A percentile compares a stretch with the other conserved stretches of the same genome.
phyloP scores from a whole-genome alignment of 257 asterid species.

The Hygrophila difformis region DNA sequence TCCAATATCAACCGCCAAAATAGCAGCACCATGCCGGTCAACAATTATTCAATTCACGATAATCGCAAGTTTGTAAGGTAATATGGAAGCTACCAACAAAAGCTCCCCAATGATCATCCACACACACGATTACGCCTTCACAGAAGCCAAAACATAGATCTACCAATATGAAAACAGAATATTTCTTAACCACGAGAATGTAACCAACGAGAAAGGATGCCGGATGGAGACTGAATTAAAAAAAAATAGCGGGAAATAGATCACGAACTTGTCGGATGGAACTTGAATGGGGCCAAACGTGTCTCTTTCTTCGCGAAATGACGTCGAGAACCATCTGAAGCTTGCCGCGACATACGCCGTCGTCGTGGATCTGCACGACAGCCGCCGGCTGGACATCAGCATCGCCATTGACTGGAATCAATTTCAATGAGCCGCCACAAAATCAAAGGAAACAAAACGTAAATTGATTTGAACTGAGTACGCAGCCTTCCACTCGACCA shows the following conservation, averaged over 20 bases:
- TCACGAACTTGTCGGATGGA: conserved; percentile 55
- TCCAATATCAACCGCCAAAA: too few species aligned
- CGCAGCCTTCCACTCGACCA: conserved; percentile 12
- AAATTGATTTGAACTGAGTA: neutral
- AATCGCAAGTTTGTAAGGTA: too few species aligned
- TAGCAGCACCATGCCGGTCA: too few species aligned
- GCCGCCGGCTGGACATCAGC: conserved; percentile 45
- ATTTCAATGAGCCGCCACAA: conserved; percentile 6
- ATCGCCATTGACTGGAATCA: conserved; percentile 41
- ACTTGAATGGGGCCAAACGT: conserved; percentile 93
- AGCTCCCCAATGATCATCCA: too few species aligned
- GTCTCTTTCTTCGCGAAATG: conserved; percentile 82
- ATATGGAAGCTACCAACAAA: too few species aligned
- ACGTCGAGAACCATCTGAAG: conserved; percentile 52
- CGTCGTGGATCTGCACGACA: conserved; percentile 35
- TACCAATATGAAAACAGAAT: neutral
- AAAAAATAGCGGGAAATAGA: neutral
- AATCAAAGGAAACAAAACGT: conserved; percentile 1
- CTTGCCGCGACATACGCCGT: conserved; percentile 23
- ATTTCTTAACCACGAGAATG: neutral
- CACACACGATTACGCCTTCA: neutral
- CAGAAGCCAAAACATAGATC: neutral
- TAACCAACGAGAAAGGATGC: neutral
- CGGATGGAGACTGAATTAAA: neutral
- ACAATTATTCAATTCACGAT: too few species aligned